Base-by-base conservation (phyloP, 805 yeast species). In the Clavispora santaluciae region DNA sequence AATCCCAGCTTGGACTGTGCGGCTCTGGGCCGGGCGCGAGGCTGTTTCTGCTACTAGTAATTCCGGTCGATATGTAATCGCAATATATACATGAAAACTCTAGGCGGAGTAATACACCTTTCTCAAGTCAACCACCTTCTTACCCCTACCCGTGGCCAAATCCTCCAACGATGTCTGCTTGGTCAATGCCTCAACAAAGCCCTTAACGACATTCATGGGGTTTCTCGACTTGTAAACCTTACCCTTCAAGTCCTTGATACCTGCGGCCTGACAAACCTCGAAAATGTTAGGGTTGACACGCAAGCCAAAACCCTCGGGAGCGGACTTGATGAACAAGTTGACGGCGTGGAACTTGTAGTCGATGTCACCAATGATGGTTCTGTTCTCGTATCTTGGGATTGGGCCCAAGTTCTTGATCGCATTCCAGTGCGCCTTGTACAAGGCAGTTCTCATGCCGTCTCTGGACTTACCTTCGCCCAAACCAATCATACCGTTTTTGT, bases 381-480 rank as follows among this genome's bases (percentile, higher is more conserved):
- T 78, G 54, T 88, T 76, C 65, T 93, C 97, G 58, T 84, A 83
- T 53, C 96, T 78, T 42, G 95, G 95, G 39, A 93, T 76, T 51
- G 80, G 79, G 31, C 76, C 75, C 58, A 93, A 70, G 61, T 88
- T 87, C 63, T 88, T 86, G 40, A 90, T 84, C 1, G 98, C 97
- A 56, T 86, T 83, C 95, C 95, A 86, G 62, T 83, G 88, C 5
- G 98, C 96, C 59, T 87, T 86, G 30, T 76, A 68, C 24, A 83
- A 75, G 2, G 98, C 96, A 40, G 76, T 75, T 38, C 83, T 68
- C 67, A 83, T 76, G 44, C 83, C 87, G 41, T 78, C 81, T 51
- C 88, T 73, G 46, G 93, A 91, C 58, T 86, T 87, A 47, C 98
- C 99, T 63, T 89, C 95, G 37, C 98, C 99, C 36, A 90, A 70